Percentiles rank a stretch among this genome's conserved stretches.
Evolutionary conservation across 352 stramenopile species (phyloP).

Genomic region (Globisporangium sylvaticum): DNA sequence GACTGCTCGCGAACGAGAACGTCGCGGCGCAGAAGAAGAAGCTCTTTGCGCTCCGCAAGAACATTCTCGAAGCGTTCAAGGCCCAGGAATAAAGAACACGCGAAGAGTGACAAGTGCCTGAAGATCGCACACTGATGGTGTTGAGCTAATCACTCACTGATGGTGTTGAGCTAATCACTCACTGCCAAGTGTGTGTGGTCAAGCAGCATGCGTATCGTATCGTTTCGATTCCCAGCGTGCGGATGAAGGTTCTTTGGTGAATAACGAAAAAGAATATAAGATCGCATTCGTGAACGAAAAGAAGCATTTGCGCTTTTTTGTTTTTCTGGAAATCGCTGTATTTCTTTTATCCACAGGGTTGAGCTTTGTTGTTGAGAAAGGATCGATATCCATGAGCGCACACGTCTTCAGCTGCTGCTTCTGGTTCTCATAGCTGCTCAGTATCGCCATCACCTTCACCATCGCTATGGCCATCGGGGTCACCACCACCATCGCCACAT

Average conservation of each 20-base stretch:
- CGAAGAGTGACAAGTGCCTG: not conserved
- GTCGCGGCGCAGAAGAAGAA: slow-evolving; percentile 86
- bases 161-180: not conserved
- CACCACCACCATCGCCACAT: not conserved
- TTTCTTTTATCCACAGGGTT: not conserved
- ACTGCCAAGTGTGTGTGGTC: too few relatives aligned
- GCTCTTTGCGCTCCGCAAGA: slow-evolving; percentile 87
- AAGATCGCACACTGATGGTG: not conserved
- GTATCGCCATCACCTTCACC: not conserved
- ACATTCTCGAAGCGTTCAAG: slow-evolving; percentile 83
- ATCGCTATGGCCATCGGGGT: too few relatives aligned
- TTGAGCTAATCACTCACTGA: not conserved
- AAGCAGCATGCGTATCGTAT: too few relatives aligned
- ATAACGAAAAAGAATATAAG: too few relatives aligned
- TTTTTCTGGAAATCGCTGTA: not conserved
- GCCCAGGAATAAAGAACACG: slow-evolving; percentile 26
- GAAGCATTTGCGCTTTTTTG: not conserved
- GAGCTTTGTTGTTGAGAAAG: not conserved
- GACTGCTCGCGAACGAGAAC: slow-evolving; percentile 77
- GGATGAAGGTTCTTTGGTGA: too few relatives aligned
- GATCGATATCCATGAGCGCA: not conserved
- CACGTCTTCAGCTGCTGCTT: not conserved
- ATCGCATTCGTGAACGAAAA: not conserved
- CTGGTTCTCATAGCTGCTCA: not conserved
- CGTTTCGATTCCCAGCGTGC: too few relatives aligned